These are phyloP conservation scores for Eleusine coracana DNA, from an alignment of 176 grass and related monocot genomes.

Conservation along the genomic window DNA sequence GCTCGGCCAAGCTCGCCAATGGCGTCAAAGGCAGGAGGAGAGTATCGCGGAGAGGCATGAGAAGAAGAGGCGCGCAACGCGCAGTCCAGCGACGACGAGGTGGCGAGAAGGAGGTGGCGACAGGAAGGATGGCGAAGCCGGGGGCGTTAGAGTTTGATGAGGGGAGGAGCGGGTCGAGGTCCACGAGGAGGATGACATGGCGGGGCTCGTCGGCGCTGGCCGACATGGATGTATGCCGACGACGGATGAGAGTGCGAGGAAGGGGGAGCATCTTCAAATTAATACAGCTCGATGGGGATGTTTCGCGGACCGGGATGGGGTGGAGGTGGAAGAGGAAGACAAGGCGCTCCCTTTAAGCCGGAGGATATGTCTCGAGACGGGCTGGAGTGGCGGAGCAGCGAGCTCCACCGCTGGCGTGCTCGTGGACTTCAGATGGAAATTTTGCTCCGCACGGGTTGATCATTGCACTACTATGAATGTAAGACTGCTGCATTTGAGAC, in stretches of 20 bases:
- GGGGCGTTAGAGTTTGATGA: neutral
- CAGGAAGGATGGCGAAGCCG: slow-evolving; percentile 40
- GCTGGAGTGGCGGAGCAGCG: no score
- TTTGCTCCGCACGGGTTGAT: no score
- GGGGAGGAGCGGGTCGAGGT: slow-evolving; percentile 55
- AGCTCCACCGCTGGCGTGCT: no score
- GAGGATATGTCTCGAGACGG: no score
- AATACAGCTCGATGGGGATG: no score
- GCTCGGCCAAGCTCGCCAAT: no score
- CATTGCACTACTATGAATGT: no score
- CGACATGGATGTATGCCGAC: slow-evolving; percentile 38
- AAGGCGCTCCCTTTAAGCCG: no score
- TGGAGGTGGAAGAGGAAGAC: no score
- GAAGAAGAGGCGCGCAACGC: slow-evolving; percentile 58
- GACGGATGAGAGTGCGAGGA: neutral
- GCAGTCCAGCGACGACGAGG: slow-evolving; percentile 15
- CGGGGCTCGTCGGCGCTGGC: slow-evolving; percentile 43
- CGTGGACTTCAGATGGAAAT: no score
- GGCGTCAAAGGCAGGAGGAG: slow-evolving; percentile 42
- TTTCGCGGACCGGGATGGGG: no score
- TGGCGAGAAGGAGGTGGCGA: slow-evolving; percentile 34
- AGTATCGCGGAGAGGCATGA: slow-evolving; percentile 65
- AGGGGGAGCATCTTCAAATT: neutral
- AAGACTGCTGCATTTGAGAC: no score
- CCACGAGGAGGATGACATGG: slow-evolving; percentile 69